Conservation (phyloP, 2,329 filamentous ascomycete species). For the Fusarium musae region DNA sequence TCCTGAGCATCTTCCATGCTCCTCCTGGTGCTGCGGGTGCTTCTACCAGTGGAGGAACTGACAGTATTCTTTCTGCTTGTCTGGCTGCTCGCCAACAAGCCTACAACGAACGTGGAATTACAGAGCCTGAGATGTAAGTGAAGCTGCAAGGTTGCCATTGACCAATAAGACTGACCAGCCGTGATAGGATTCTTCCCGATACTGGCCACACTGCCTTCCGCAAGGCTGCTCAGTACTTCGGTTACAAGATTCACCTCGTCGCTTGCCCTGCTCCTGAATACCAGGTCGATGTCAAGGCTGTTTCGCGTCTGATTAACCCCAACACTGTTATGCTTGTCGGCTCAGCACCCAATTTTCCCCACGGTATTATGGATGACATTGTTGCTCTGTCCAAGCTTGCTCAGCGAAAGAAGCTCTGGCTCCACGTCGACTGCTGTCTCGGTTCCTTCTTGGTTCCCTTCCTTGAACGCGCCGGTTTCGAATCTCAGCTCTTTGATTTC, state of each 20-base stretch:
- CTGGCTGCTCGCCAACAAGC: slow-evolving; percentile 91
- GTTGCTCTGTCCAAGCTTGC: slow-evolving; percentile 85
- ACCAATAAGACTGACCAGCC: slow-evolving; percentile 17
- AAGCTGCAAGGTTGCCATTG: background rate
- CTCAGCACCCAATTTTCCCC: slow-evolving; percentile 96
- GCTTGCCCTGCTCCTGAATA: slow-evolving; percentile 85
- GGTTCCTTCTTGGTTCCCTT: slow-evolving; percentile 95
- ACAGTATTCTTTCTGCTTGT: slow-evolving; percentile 97
- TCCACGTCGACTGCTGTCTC: slow-evolving; percentile 98
- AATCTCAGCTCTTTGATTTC: slow-evolving; percentile 91
- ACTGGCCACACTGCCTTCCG: slow-evolving; percentile 97
- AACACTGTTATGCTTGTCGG: slow-evolving; percentile 96
- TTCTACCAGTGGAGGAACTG: slow-evolving; percentile 91
- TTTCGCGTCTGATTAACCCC: slow-evolving; percentile 87
- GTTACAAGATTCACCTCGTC: slow-evolving; percentile 92
- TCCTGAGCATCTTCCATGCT: slow-evolving; percentile 87
- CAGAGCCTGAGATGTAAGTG: slow-evolving; percentile 90
- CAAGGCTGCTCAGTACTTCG: slow-evolving; percentile 95
- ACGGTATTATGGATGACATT: slow-evolving; percentile 98
- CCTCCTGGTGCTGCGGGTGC: slow-evolving; percentile 87
- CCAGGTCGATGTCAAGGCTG: slow-evolving; percentile 82
- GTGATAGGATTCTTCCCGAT: slow-evolving; percentile 83
- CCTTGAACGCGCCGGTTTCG: slow-evolving; percentile 93
- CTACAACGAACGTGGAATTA: slow-evolving; percentile 84
- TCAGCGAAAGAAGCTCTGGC: slow-evolving; percentile 78